Evolutionary conservation across 2,329 filamentous ascomycete genomes (phyloP), one percentile per base, ranked within the genome.

Genomic region (Xylaria sp.): DNA sequence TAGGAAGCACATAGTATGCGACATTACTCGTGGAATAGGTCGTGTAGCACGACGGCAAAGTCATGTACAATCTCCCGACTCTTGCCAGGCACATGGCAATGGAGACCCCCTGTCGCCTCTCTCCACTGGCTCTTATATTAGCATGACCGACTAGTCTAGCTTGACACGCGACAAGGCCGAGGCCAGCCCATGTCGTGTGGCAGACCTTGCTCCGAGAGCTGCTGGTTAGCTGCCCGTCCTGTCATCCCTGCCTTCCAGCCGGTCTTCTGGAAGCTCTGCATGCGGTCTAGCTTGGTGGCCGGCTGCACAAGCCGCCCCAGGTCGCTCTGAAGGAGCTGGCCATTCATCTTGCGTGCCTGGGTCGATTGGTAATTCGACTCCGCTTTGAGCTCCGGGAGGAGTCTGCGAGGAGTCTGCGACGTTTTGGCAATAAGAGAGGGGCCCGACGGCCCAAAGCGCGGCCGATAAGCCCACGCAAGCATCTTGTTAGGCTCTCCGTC

Each of bases 331-430:
- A 56, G 46, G 57, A 58, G 56, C 28, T 48, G 57, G 49, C 69
- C 66, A 70, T 59, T 68, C 68, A 69, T 28, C 56, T 41, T 39
- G 33, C 66, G 36, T 54, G 20, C 31, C 43, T 72, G 66, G 68
- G 46, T 69, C 64, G 49, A 69, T 71, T 72, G 68, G 62, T 71
- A 70, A 66, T 70, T 64, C 56, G 62, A 56, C 68, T 69, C 71
- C 68, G 64, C 66, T 67, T 68, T 49, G 66, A 56, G 51, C 68
- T 58, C 68, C 51, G 60, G 62, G 68, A 69, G 63, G 68, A 67
- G 68, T 64, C 48, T 54, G 63, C 49, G 67, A 67, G 62, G 46
- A 62, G 48, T 39, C 54, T 64, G 68, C 57, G 48, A 69, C 54
- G 63, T 70, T 57, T 68, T 68, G 57, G 62, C 60, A 66, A 64